Conservation (phyloP, 495 filamentous ascomycete species). For the Sabuloglossum arenarium region DNA sequence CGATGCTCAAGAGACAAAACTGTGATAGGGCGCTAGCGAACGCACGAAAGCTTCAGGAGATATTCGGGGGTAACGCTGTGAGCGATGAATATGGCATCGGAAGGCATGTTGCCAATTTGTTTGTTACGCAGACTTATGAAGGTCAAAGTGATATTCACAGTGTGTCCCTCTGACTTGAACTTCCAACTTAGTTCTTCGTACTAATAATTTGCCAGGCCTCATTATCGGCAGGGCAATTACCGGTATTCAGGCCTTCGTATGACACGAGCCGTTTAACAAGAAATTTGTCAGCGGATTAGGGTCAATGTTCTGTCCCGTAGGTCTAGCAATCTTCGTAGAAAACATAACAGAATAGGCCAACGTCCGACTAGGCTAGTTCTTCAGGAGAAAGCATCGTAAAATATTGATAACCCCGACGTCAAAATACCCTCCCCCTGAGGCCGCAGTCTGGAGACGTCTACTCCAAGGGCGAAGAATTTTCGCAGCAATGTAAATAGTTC, state of each 20-base stretch:
- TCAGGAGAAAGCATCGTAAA: background rate
- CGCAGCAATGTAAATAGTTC: too few species aligned
- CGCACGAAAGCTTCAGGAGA: slow-evolving; percentile 60
- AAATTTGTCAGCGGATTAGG: background rate
- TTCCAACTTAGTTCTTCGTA: slow-evolving; percentile 4
- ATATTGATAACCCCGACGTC: background rate
- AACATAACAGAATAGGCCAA: background rate
- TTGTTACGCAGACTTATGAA: slow-evolving; percentile 95
- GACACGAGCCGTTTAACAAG: background rate
- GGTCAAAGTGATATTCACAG: slow-evolving; percentile 92
- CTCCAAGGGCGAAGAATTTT: too few species aligned
- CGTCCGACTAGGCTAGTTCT: background rate
- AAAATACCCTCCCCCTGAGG: background rate
- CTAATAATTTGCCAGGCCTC: slow-evolving; percentile 26
- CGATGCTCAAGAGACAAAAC: slow-evolving; percentile 95
- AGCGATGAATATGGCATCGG: slow-evolving; percentile 93
- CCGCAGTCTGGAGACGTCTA: background rate
- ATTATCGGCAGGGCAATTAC: slow-evolving; percentile 53
- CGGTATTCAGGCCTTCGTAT: slow-evolving; percentile 47
- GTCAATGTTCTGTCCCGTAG: background rate
- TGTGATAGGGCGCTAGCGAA: slow-evolving; percentile 77
- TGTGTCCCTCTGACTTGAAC: slow-evolving; percentile 25
- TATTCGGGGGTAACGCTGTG: slow-evolving; percentile 92
- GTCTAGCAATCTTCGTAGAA: background rate
- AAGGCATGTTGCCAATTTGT: slow-evolving; percentile 87